Percentiles rank a stretch among this genome's conserved stretches.
These are phyloP conservation scores for Rubia peregrina DNA, from an alignment of 305 asterid species.

Conservation along the genomic window DNA sequence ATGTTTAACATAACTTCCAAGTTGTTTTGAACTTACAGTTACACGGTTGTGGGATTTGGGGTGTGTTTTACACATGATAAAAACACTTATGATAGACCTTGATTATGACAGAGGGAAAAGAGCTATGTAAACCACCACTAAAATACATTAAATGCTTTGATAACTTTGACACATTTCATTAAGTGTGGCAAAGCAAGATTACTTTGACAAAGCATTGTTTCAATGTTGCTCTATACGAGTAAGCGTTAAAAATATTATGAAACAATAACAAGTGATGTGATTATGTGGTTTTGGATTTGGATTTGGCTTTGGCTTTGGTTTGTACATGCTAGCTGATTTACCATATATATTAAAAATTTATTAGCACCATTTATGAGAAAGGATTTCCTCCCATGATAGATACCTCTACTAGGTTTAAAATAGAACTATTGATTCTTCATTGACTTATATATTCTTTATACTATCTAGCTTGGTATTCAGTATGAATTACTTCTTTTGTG, in stretches of 20 bases:
- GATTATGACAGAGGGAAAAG: background rate
- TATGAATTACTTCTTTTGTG: background rate
- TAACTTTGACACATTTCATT: background rate
- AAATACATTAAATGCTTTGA: background rate
- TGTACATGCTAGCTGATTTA: too few species aligned
- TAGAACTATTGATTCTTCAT: too few species aligned
- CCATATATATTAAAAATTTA: too few species aligned
- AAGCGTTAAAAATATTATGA: conserved; percentile 55
- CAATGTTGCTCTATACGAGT: conserved; percentile 59
- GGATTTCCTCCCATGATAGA: too few species aligned
- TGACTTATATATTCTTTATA: conserved; percentile 14
- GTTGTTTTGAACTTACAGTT: background rate
- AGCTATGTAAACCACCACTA: background rate
- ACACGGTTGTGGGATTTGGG: background rate
- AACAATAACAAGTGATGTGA: conserved; percentile 25
- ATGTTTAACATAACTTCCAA: background rate
- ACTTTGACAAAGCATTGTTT: conserved; percentile 69
- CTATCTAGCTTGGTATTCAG: background rate
- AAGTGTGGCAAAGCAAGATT: conserved; percentile 22
- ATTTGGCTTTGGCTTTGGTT: too few species aligned
- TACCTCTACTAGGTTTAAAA: too few species aligned
- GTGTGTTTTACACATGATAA: background rate
- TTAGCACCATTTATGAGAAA: too few species aligned
- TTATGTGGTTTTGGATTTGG: too few species aligned
- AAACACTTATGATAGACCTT: background rate